phyloP scores from a whole-genome alignment of 2,329 filamentous ascomycete genomes.

The Exophiala viscosa region DNA sequence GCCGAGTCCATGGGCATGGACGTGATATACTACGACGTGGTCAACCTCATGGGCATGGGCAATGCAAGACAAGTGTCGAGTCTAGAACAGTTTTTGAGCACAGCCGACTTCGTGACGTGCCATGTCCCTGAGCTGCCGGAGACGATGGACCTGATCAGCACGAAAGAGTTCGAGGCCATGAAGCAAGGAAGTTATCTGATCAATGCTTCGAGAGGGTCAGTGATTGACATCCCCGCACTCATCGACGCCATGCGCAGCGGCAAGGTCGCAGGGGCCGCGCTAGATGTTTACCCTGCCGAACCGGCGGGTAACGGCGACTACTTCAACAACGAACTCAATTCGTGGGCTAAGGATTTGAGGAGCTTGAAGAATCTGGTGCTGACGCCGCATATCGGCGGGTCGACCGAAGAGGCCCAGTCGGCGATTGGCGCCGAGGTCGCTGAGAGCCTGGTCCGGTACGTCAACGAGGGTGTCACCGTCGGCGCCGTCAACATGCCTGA shows the following conservation, averaged over 20 bases:
- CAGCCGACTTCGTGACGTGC: constrained; percentile 87
- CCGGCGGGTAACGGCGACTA: constrained; percentile 92
- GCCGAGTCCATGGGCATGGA: constrained; percentile 97
- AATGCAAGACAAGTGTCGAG: constrained; percentile 78
- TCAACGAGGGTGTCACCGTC: constrained; percentile 88
- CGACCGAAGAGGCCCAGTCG: constrained; percentile 94
- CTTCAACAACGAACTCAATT: constrained; percentile 79
- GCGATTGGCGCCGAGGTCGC: constrained; percentile 93
- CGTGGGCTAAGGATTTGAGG: constrained; percentile 80
- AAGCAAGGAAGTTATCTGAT: constrained; percentile 90
- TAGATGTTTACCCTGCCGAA: constrained; percentile 94
- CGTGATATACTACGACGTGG: constrained; percentile 94
- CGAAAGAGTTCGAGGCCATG: constrained; percentile 77
- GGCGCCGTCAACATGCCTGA: constrained; percentile 98
- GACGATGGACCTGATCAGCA: constrained; percentile 88
- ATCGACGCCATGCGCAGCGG: constrained; percentile 81
- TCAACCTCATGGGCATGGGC: constrained; percentile 91
- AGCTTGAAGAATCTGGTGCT: constrained; percentile 87
- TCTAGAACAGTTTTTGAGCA: constrained; percentile 69
- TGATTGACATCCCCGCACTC: constrained; percentile 89
- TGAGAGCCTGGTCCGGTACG: constrained; percentile 84
- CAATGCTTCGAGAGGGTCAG: constrained; percentile 89
- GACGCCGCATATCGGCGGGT: constrained; percentile 94
- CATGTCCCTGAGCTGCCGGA: constrained; percentile 93
- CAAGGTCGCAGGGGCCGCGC: constrained; percentile 87